phyloP scores from a whole-genome alignment of 768 basidiomycete genomes.

The Kockovaella imperatae region DNA sequence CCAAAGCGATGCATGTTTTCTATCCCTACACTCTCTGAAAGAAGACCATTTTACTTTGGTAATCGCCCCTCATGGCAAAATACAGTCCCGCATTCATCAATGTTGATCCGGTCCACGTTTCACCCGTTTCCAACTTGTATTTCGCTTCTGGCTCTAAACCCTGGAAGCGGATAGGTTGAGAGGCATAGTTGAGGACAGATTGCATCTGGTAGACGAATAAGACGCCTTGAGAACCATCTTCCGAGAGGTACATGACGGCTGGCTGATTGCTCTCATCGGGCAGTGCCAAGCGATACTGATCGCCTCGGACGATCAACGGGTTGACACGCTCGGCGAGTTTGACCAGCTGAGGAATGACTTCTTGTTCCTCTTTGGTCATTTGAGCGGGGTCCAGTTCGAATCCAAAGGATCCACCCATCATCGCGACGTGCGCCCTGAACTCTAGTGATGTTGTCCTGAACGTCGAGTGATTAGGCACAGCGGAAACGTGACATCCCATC shows the following conservation, averaged over 20 bases:
- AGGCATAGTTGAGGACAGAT: background rate
- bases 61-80: constrained; percentile 14
- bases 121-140: constrained; percentile 7
- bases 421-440: constrained; percentile 31
- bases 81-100: constrained; percentile 21
- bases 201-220: constrained; percentile 17
- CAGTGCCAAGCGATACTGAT: constrained; percentile 18
- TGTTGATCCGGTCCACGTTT: constrained; percentile 6
- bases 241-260: constrained; percentile 15
- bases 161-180: constrained; percentile 14
- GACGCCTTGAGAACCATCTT: constrained; percentile 12
- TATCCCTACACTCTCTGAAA: constrained; percentile 1
- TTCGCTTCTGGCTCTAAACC: constrained; percentile 10
- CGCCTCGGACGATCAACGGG: constrained; percentile 22
- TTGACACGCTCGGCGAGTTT: constrained; percentile 15
- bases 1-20: too few species aligned
- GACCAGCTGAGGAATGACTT: constrained; percentile 13
- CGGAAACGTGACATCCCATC: constrained; percentile 27
- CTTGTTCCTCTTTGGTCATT: constrained; percentile 13
- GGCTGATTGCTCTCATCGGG: constrained; percentile 20
- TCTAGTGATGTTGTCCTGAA: constrained; percentile 16
- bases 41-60: constrained; percentile 19
- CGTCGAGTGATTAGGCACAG: constrained; percentile 24
- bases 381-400: constrained; percentile 28
- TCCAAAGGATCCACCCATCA: constrained; percentile 33